Base-by-base conservation (phyloP, 2,329 filamentous ascomycete genomes). In the Alternaria sp. region DNA sequence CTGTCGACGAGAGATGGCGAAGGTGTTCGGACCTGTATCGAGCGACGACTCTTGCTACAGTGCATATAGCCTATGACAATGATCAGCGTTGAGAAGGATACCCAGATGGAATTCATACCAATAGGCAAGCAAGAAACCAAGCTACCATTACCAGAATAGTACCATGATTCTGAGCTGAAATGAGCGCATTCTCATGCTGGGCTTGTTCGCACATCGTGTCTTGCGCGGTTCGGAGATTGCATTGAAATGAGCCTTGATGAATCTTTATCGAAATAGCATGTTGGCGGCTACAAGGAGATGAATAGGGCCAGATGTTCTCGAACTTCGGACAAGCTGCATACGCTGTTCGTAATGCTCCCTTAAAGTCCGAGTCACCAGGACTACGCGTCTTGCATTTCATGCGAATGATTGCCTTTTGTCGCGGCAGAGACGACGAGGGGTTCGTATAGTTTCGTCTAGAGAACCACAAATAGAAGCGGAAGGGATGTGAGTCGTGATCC, bases 41-140 rank as follows among this genome's bases (percentile, higher is more conserved):
- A 51, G 62, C 54, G 21, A 66, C 62, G 25, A 73, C 54, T 61
- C 73, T 62, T 21, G 55, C 56, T 54, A 62, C 63, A 9, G 58
- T 66, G 46, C 67, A 71, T 23, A 75, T 59, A 36, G 69, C 62
- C 73, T 74, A 54, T 5, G 54, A 12, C 4, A 9, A 30, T 13
- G 9, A 52, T 71, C 32, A 72, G 60, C 23, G 6, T 50, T 44
- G 13, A 13, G 40, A 15, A 17, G 19, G 45, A 30, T 15, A 15
- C 43, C 40, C 8, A 10, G n/a, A 11, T 15, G 44, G 9, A n/a
- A 21, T 19, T 61, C 59, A 52, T 65, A 74, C 73, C 32, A 75
- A 59, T 32, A 69, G 57, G 50, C 68, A 70, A n/a, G 65, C 68
- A 36, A 76, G 62, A 32, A 73, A 73, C 72, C 71, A 76, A 55